Base-by-base conservation (phyloP, 495 filamentous ascomycete species). In the Neurospora sp. region DNA sequence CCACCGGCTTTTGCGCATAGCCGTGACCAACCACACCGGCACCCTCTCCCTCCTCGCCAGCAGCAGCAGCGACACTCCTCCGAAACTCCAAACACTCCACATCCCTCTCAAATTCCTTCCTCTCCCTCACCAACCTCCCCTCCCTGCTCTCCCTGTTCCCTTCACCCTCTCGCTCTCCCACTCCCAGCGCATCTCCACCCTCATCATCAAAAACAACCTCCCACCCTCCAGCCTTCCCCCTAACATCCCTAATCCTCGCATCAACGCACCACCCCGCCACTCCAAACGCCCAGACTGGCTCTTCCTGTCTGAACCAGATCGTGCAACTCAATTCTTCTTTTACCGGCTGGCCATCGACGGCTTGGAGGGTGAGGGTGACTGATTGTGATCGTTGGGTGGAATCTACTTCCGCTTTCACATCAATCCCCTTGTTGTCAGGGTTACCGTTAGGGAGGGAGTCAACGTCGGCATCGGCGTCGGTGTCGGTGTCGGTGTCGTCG, bases 391-490 rank as follows among this genome's bases (percentile, higher is more conserved):
- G 54, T 3, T 34, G 54, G 0, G 0, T 28, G 0, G 11, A 17
- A 8, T 28, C 11, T 3, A 2, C 11, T 7, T 28, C 3, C 21
- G 3, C n/a, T 1, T 19, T n/a, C n/a, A n/a, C 42, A 11, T 0
- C n/a, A 10, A 5, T 1, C 1, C 45, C 45, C 0, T 54, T 54
- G n/a, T 4, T 2, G 4, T 28, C 5, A 3, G 19, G 19, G 45
- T 6, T 5, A 0, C n/a, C n/a, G n/a, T n/a, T n/a, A n/a, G n/a
- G n/a, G n/a, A n/a, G n/a, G n/a, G n/a, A n/a, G n/a, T n/a, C n/a
- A n/a, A n/a, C n/a, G n/a, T n/a, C n/a, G 40, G 84, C 73, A 71
- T 84, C 84, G 28, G 83, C 73, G 3, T 83, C 79, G 73, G 88
- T 88, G 19, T 80, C 81, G 39, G 84, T 74, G 71, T 82, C 72